Conservation (phyloP, 129 eudicot species). For the Saussurea involucrata region DNA sequence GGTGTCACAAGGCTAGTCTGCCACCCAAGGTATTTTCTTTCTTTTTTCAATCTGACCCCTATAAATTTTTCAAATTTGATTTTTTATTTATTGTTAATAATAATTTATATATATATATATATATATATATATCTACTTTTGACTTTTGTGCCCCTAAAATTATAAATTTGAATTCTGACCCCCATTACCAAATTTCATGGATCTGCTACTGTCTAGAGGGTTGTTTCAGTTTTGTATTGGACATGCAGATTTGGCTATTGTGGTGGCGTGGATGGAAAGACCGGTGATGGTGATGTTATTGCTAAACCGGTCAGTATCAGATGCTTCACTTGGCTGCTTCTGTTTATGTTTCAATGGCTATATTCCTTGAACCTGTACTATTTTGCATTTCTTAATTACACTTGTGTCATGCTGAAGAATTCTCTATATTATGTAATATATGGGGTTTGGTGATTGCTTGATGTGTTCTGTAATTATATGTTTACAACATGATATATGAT, state of each 20-base stretch:
- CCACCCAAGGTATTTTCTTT: constrained; percentile 27
- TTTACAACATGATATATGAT: not conserved
- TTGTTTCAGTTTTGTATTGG: not conserved
- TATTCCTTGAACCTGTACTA: not conserved
- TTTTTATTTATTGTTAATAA: too few species aligned
- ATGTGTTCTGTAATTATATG: not conserved
- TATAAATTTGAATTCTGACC: not conserved
- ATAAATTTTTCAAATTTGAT: too few species aligned
- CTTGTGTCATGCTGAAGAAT: not conserved
- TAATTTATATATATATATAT: too few species aligned
- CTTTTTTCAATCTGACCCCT: not conserved
- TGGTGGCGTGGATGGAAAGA: constrained; percentile 20
- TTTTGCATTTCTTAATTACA: not conserved
- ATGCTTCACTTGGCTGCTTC: constrained; percentile 23
- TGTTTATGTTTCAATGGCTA: constrained; percentile 15
- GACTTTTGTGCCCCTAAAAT: not conserved
- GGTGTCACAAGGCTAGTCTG: constrained; percentile 15
- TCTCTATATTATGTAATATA: constrained; percentile 2
- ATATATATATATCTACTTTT: too few species aligned
- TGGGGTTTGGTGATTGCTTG: not conserved
- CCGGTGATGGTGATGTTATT: not conserved
- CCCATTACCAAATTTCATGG: not conserved
- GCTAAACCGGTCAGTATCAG: constrained; percentile 13
- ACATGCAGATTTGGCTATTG: constrained; percentile 7
- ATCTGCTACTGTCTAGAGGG: too few species aligned